A percentile compares a stretch with the other conserved stretches of the same genome.
Conservation (phyloP, 495 filamentous ascomycete genomes). For the Neurospora sp. region DNA sequence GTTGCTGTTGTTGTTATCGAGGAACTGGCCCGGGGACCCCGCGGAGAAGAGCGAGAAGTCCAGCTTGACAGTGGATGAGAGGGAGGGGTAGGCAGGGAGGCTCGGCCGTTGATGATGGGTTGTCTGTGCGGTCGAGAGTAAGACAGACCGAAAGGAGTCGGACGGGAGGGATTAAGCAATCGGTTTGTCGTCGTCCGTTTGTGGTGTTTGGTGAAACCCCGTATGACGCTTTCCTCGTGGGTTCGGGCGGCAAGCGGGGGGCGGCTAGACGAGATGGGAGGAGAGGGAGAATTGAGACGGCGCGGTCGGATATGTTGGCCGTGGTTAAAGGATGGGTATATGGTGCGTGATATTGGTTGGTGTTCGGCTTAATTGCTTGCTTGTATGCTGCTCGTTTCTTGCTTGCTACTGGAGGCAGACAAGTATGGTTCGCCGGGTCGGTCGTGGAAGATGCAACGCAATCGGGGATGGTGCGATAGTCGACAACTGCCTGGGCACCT, state of each 20-base stretch:
- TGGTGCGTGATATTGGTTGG: not conserved
- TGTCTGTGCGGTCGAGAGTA: not conserved
- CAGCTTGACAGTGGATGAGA: constrained; percentile 23
- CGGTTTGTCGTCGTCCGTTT: not conserved
- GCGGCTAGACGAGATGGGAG: not conserved
- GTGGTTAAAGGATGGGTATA: not conserved
- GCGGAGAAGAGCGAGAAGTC: constrained; percentile 38
- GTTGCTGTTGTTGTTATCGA: constrained; percentile 39
- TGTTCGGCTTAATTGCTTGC: not conserved
- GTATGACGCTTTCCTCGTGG: not conserved
- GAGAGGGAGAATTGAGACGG: not conserved
- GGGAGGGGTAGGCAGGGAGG: not conserved
- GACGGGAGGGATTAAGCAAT: not conserved
- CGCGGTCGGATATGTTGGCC: not conserved
- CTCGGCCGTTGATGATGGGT: not conserved
- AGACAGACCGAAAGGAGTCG: not conserved
- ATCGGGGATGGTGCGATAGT: not conserved
- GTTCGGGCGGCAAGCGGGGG: not conserved
- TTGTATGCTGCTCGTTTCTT: not conserved
- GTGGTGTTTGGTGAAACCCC: not conserved
- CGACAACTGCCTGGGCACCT: not conserved
- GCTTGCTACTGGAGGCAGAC: not conserved
- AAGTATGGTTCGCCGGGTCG: not conserved
- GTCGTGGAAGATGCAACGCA: not conserved
- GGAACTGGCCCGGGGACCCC: constrained; percentile 41